phyloP scores from a whole-genome alignment of 73 alveolate genomes.

The Loxodes magnus region DNA sequence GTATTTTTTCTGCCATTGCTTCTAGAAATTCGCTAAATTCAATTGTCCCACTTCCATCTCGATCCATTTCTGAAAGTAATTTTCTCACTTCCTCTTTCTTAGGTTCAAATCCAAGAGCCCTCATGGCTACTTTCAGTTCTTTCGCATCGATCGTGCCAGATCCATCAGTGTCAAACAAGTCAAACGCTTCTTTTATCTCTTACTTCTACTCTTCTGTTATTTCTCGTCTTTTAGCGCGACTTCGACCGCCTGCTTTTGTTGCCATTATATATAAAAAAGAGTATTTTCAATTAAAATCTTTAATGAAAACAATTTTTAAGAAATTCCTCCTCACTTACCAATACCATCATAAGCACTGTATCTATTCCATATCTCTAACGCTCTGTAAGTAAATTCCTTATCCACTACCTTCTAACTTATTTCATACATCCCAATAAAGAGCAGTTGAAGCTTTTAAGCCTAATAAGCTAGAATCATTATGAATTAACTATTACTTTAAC shows the following conservation, averaged over 20 bases:
- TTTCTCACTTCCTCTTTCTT: conserved; percentile 87
- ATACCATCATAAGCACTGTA: too few species aligned
- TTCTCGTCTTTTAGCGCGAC: conserved; percentile 51
- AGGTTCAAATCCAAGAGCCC: conserved; percentile 98
- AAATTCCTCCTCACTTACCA: too few species aligned
- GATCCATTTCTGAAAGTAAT: conserved; percentile 75
- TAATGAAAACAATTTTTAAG: too few species aligned
- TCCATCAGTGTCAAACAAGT: conserved; percentile 75
- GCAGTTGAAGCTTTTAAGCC: too few species aligned
- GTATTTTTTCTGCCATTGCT: conserved; percentile 88
- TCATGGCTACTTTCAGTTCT: conserved; percentile 97
- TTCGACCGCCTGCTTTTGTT: conserved; percentile 21
- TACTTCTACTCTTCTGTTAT: conserved; percentile 61
- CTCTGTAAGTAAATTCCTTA: too few species aligned
- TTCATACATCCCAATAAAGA: too few species aligned
- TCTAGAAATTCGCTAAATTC: conserved; percentile 70
- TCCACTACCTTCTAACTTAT: too few species aligned
- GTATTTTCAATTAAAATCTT: too few species aligned
- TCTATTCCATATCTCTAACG: too few species aligned
- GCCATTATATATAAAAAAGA: too few species aligned
- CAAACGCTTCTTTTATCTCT: conserved; percentile 74
- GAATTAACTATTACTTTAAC: too few species aligned
- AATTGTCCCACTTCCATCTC: conserved; percentile 85
- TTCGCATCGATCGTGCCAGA: conserved; percentile 90
- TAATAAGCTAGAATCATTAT: too few species aligned